Percentiles rank a stretch among this genome's conserved stretches.
Conservation (phyloP, 176 grass and related monocot species). For the Eragrostis curvula region DNA sequence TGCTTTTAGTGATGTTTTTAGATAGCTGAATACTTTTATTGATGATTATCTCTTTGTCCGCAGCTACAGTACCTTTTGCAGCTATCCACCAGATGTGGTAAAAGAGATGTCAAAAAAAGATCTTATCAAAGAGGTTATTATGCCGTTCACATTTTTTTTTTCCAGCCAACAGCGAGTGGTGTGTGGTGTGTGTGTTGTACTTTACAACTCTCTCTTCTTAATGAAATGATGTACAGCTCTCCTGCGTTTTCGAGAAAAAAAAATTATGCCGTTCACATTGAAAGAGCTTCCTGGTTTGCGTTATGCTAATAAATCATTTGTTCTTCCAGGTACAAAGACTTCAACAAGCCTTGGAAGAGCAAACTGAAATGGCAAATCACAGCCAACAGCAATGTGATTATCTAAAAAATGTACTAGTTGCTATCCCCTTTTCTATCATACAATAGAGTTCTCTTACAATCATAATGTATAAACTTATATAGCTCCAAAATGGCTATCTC, state of each 20-base stretch:
- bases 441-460: neutral
- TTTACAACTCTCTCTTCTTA: too few species aligned
- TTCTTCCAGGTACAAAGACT: slow-evolving; percentile 67
- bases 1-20: slow-evolving; percentile 33
- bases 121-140: slow-evolving; percentile 63
- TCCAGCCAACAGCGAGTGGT: too few species aligned
- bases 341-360: slow-evolving; percentile 68
- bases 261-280: neutral
- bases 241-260: too few species aligned
- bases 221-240: too few species aligned
- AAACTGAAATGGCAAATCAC: slow-evolving; percentile 59
- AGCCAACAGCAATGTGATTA: slow-evolving; percentile 65
- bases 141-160: neutral
- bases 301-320: slow-evolving; percentile 32
- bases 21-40: slow-evolving; percentile 28
- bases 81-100: slow-evolving; percentile 58
- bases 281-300: slow-evolving; percentile 6
- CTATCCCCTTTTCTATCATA: neutral
- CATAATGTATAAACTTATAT: slow-evolving; percentile 8
- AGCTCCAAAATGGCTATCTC: slow-evolving; percentile 15
- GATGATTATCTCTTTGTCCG: slow-evolving; percentile 23
- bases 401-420: slow-evolving; percentile 61
- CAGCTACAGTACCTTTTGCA: slow-evolving; percentile 73
- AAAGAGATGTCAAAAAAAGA: slow-evolving; percentile 67
- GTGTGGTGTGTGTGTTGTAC: too few species aligned